These are phyloP conservation scores for Pisolithus marmoratus DNA, from an alignment of 768 basidiomycete species.

Conservation along the genomic window DNA sequence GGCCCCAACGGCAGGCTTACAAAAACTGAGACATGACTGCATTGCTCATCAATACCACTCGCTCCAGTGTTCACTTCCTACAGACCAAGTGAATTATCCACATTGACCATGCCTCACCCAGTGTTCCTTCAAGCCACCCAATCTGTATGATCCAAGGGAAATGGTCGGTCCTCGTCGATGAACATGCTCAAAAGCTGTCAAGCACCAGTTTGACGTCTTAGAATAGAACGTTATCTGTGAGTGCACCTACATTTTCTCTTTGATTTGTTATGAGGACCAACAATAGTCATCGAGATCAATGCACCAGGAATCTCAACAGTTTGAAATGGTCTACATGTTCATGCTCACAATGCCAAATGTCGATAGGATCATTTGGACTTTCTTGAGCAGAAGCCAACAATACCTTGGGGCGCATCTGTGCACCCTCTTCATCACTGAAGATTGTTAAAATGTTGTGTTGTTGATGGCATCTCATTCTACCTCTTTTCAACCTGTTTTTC, in stretches of 20 bases:
- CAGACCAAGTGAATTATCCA: neutral
- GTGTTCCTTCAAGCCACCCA: constrained; percentile 86
- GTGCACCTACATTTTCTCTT: constrained; percentile 30
- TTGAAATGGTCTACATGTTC: constrained; percentile 90
- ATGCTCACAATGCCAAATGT: constrained; percentile 96
- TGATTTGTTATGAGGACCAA: constrained; percentile 1
- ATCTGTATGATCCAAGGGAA: constrained; percentile 81
- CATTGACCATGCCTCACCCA: constrained; percentile 25
- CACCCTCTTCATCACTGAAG: constrained; percentile 1
- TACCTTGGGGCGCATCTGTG: constrained; percentile 78
- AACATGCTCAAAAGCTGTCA: constrained; percentile 79
- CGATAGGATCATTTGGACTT: constrained; percentile 85
- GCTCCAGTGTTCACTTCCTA: constrained; percentile 34
- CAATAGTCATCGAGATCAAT: constrained; percentile 82
- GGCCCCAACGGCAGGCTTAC: too few species aligned
- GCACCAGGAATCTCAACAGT: constrained; percentile 75
- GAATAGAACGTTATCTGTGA: constrained; percentile 94
- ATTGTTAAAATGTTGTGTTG: neutral
- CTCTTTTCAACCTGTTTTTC: constrained; percentile 72
- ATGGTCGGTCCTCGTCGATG: constrained; percentile 99
- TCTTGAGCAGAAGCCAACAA: constrained; percentile 52
- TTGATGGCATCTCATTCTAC: constrained; percentile 34
- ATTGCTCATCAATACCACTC: constrained; percentile 43
- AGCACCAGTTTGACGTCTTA: constrained; percentile 84
- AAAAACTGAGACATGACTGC: constrained; percentile 34